A percentile compares a stretch with the other conserved stretches of the same genome.
Conservation (phyloP, 1,284 basidiomycete genomes). For the Melampsora larici-populina region DNA sequence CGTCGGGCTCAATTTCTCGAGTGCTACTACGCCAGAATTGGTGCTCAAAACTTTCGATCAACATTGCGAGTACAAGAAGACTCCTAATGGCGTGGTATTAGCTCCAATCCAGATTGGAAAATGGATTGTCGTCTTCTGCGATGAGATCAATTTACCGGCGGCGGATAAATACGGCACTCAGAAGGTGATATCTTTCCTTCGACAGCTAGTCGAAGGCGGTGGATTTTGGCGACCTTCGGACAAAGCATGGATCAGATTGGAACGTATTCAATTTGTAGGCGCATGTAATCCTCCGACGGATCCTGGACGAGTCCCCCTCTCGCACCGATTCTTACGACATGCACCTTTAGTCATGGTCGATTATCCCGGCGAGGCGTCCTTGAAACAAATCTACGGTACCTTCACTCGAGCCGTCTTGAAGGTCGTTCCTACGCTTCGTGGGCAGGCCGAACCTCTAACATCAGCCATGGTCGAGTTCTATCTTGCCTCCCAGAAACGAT, state of each 20-base stretch:
- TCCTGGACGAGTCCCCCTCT: constrained; percentile 96
- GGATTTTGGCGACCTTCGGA: constrained; percentile 94
- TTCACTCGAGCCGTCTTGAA: constrained; percentile 96
- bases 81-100: constrained; percentile 90
- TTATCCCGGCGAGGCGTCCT: constrained; percentile 92
- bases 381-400: constrained; percentile 99
- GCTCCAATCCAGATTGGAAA: constrained; percentile 91
- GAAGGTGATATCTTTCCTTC: constrained; percentile 94
- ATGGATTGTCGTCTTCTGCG: constrained; percentile 98
- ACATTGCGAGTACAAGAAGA: constrained; percentile 98
- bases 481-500: constrained; percentile 84
- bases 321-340: constrained; percentile 93
- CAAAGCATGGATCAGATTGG: constrained; percentile 94
- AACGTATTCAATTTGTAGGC: constrained; percentile 98
- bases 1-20: constrained; percentile 98
- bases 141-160: constrained; percentile 98
- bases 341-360: constrained; percentile 99
- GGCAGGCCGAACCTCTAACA: constrained; percentile 90
- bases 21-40: constrained; percentile 94
- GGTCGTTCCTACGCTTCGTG: constrained; percentile 85
- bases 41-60: constrained; percentile 99
- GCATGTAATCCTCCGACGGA: constrained; percentile 99
- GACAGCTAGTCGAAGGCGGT: constrained; percentile 89
- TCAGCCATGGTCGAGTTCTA: constrained; percentile 98
- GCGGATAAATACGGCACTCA: constrained; percentile 98